A percentile compares a stretch with the other conserved stretches of the same genome.
Conservation (phyloP, 441 rosid species). For the Erodium moschatum region DNA sequence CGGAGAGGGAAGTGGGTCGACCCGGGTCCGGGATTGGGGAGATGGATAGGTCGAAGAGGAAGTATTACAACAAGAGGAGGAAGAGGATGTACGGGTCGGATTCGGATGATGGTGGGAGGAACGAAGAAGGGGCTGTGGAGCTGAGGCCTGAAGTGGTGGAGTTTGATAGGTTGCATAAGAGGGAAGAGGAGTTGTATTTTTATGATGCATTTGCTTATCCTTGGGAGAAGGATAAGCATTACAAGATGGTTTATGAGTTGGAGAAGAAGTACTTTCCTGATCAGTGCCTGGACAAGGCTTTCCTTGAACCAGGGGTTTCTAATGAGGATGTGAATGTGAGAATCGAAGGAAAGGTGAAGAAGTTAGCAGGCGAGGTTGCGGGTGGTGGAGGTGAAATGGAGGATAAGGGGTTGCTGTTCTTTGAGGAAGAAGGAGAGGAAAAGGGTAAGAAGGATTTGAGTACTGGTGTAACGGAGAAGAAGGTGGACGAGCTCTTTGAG, state of each 20-base stretch:
- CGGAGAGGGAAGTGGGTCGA: slow-evolving; percentile 25
- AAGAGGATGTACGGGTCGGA: slow-evolving; percentile 84
- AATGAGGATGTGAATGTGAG: slow-evolving; percentile 25
- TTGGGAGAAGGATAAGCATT: slow-evolving; percentile 93
- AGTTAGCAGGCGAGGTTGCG: slow-evolving; percentile 18
- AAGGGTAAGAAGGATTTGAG: slow-evolving; percentile 24
- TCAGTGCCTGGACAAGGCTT: slow-evolving; percentile 81
- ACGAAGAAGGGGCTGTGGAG: slow-evolving; percentile 69
- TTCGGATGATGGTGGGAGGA: slow-evolving; percentile 61
- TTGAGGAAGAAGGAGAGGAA: slow-evolving; percentile 34
- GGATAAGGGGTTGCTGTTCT: slow-evolving; percentile 47
- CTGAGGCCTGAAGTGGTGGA: slow-evolving; percentile 74
- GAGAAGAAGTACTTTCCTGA: slow-evolving; percentile 94
- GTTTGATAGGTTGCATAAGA: slow-evolving; percentile 66
- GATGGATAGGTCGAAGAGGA: slow-evolving; percentile 81
- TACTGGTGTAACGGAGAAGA: slow-evolving; percentile 55
- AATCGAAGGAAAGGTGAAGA: slow-evolving; percentile 25
- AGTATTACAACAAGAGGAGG: slow-evolving; percentile 69
- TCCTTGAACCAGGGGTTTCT: slow-evolving; percentile 54
- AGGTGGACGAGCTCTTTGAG: slow-evolving; percentile 78
- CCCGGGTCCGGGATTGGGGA: slow-evolving; percentile 29
- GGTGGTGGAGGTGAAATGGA: slow-evolving; percentile 19
- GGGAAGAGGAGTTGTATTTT: slow-evolving; percentile 83
- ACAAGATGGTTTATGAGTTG: slow-evolving; percentile 87
- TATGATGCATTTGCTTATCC: slow-evolving; percentile 79